Evolutionary conservation across 2,329 filamentous ascomycete genomes (phyloP), one percentile per base, ranked within the genome.

Genomic region (Pseudogymnoascus sp.): DNA sequence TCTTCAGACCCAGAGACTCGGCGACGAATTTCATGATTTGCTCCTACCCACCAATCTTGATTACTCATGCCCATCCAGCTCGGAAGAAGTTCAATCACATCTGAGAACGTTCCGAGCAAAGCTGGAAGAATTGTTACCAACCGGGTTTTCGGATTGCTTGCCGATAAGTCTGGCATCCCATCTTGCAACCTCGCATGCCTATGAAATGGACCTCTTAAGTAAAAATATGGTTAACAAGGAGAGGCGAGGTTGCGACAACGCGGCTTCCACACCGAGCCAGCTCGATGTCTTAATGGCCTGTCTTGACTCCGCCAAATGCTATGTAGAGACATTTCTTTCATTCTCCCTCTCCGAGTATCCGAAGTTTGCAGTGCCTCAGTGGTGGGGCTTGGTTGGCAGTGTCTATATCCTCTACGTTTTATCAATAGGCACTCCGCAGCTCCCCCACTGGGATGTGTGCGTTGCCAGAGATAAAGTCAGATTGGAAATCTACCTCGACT

Each of bases 1-100:
- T 16, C 63, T 66, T 6, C 66, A 67, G 49, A 64, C 66, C 5
- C 63, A 69, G 39, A 66, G 66, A 42, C 62, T 71, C 33, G 28
- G 65, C 5, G 66, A 67, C 25, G 66, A 68, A 35, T 58, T 52
- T 14, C 28, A 22, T 22, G 41, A 61, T 19, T 8, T 61, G 5
- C 49, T 49, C 16, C 28, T 55, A 1, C 16, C 28, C 11, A 4
- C 9, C 49, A 55, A 35, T 55, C 5, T 33, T 55, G 25, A 55
- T 22, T 55, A 55, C n/a, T 35, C 49, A 6, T 22, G 28, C 49
- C 14, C 49, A 19, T 7, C 23, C 8, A 22, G 49, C 49, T 33
- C 12, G 33, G 49, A 33, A 8, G n/a, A 55, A 55, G 28, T 33
- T 16, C 28, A n/a, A 33, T 8, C n/a, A 6, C 49, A 55, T 35